These are phyloP conservation scores for Leishmania aethiopica DNA, from an alignment of 208 protist species.

Conservation along the genomic window DNA sequence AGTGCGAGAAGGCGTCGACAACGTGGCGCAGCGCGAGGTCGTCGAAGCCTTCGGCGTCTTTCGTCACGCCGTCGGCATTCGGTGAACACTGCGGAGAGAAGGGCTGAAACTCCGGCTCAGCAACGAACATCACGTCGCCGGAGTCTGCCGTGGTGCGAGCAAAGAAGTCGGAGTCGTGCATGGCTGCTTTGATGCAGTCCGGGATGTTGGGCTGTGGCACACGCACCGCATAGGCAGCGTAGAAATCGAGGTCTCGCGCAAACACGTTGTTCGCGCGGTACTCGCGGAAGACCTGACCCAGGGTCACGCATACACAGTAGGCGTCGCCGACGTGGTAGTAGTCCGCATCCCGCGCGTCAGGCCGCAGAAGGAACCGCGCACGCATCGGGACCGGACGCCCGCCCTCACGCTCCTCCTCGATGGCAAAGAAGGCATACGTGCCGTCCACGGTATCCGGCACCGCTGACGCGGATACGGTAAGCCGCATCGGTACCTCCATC, in stretches of 20 bases:
- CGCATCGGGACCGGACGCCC: constrained; percentile 34
- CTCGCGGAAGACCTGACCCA: constrained; percentile 29
- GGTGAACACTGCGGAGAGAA: constrained; percentile 3
- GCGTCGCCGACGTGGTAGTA: constrained; percentile 67
- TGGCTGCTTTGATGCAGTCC: constrained; percentile 14
- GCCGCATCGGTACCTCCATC: constrained; percentile 23
- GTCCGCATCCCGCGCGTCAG: constrained; percentile 34
- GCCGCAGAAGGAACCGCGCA: constrained; percentile 52
- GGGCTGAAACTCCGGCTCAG: constrained; percentile 28
- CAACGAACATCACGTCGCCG: constrained; percentile 35
- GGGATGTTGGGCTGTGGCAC: constrained; percentile 25
- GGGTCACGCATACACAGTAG: constrained; percentile 46
- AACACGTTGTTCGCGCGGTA: constrained; percentile 23
- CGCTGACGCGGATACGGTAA: constrained; percentile 14
- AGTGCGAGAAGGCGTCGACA: constrained; percentile 67
- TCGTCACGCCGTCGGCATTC: not conserved
- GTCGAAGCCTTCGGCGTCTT: constrained; percentile 32
- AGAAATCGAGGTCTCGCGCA: constrained; percentile 25
- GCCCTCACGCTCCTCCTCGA: constrained; percentile 34
- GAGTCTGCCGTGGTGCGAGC: constrained; percentile 29
- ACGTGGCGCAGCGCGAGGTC: constrained; percentile 31
- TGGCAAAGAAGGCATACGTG: constrained; percentile 44
- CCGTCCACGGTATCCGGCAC: constrained; percentile 26
- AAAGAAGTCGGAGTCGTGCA: constrained; percentile 23
- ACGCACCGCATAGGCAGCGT: constrained; percentile 27